phyloP scores from a whole-genome alignment of 805 yeast species.

The Phaffomyces opuntiae region DNA sequence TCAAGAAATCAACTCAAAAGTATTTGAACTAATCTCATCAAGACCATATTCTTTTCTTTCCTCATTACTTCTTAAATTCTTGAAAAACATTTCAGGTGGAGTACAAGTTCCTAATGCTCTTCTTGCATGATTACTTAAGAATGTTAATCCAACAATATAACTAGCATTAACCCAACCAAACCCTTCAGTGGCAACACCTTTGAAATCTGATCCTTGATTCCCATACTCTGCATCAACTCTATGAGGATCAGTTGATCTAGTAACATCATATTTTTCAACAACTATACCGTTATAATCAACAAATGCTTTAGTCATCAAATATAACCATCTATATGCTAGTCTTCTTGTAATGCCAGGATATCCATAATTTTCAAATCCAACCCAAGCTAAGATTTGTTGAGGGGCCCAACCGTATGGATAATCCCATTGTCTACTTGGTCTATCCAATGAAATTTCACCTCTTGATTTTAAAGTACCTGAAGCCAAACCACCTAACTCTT shows the following conservation, averaged over 20 bases:
- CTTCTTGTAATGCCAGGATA: slow-evolving; percentile 57
- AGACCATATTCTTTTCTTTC: slow-evolving; percentile 19
- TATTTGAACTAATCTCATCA: slow-evolving; percentile 7
- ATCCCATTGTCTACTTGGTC: slow-evolving; percentile 97
- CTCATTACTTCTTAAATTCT: slow-evolving; percentile 15
- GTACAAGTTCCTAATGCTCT: slow-evolving; percentile 67
- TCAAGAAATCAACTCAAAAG: background rate
- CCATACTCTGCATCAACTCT: slow-evolving; percentile 95
- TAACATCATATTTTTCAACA: slow-evolving; percentile 91
- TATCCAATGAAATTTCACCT: slow-evolving; percentile 57
- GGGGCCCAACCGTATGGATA: slow-evolving; percentile 99
- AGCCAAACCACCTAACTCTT: slow-evolving; percentile 82
- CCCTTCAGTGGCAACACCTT: slow-evolving; percentile 92
- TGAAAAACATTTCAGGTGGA: slow-evolving; percentile 22
- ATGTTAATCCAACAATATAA: slow-evolving; percentile 63
- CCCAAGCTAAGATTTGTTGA: slow-evolving; percentile 93
- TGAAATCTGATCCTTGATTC: slow-evolving; percentile 88
- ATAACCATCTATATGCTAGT: slow-evolving; percentile 82
- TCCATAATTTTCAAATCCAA: slow-evolving; percentile 71
- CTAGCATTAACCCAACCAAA: slow-evolving; percentile 98
- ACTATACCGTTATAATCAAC: slow-evolving; percentile 92
- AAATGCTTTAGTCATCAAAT: slow-evolving; percentile 79
- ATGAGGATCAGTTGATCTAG: slow-evolving; percentile 77
- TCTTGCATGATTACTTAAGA: slow-evolving; percentile 56
- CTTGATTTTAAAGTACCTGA: slow-evolving; percentile 74